Conservation (phyloP, 345 rosid genomes). For the Eucalyptus pauciflora region DNA sequence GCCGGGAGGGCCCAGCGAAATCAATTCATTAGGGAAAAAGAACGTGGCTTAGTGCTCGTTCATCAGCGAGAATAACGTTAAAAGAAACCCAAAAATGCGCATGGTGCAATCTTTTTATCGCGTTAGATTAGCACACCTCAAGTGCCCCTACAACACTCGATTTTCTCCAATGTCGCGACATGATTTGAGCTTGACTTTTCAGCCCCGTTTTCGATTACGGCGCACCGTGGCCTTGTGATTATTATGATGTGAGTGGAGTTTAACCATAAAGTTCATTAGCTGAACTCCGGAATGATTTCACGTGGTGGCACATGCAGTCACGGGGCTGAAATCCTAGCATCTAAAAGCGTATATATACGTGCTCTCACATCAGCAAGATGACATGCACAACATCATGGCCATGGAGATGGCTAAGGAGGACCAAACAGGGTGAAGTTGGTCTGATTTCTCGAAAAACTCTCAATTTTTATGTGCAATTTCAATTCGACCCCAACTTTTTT, state of each 20-base stretch:
- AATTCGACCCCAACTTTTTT: neutral
- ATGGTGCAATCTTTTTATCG: neutral
- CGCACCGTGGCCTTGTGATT: neutral
- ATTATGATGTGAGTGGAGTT: neutral
- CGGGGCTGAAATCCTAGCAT: neutral
- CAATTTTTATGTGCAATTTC: neutral
- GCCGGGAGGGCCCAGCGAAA: neutral
- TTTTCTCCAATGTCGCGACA: neutral
- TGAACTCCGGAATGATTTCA: neutral
- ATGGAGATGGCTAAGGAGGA: neutral
- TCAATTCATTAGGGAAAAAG: neutral
- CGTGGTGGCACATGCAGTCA: neutral
- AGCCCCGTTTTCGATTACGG: neutral
- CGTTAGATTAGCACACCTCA: neutral
- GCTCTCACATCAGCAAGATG: neutral
- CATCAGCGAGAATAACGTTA: neutral
- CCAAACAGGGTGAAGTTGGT: neutral
- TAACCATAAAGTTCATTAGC: neutral
- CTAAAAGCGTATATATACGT: neutral
- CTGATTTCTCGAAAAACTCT: neutral
- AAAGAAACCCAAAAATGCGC: neutral
- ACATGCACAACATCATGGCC: neutral
- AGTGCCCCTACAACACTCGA: neutral
- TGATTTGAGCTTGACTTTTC: neutral
- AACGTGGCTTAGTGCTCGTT: neutral